Base-by-base conservation (phyloP, 1,284 basidiomycete species). In the Coniferiporia sulphurascens region DNA sequence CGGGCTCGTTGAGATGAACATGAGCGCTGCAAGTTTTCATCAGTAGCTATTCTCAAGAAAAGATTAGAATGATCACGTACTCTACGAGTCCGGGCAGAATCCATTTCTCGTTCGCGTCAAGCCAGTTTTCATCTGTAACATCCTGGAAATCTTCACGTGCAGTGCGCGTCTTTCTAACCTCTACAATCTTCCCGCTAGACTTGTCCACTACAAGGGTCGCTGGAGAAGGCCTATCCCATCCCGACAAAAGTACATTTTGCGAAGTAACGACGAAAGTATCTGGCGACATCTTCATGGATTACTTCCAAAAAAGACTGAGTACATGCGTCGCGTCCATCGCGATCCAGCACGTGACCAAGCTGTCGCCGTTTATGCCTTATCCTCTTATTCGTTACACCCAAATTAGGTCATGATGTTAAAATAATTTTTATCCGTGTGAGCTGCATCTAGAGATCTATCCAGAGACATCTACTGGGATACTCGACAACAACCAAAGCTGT, bases 1-100 rank as follows among this genome's bases (percentile, higher is more conserved):
- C 95, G 4, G 95, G 94, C 68, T 96, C 92, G 72, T 96, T 95
- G 59, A 95, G 80, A 74, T 97, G 94, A 21, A 96, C 94, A 70
- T 97, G 94, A 9, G 89, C 81, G 73, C 92, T 95, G 64, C 0
- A n/a, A 17, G n/a, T 60, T 22, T 22, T 10, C 17, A 41, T 48
- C 12, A 38, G 19, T 19, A 52, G 32, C 17, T 45, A 27, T 2
- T 17, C 3, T 15, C 7, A 4, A 27, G 0, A 15, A 15, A 8
- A 43, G 15, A 2, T 52, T 15, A 55, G 32, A 36, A 21, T 34
- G 10, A 6, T 35, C 10, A 79, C 86, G 65, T 68, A 93, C 91
- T 91, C 91, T 53, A 95, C 86, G 17, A 95, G 78, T 17, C 93
- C 94, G 1, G 94, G 94, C 2, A 97, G 77, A 36, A 97, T 76